Conservation (phyloP, 2,329 filamentous ascomycete species). For the Exophiala sideris region DNA sequence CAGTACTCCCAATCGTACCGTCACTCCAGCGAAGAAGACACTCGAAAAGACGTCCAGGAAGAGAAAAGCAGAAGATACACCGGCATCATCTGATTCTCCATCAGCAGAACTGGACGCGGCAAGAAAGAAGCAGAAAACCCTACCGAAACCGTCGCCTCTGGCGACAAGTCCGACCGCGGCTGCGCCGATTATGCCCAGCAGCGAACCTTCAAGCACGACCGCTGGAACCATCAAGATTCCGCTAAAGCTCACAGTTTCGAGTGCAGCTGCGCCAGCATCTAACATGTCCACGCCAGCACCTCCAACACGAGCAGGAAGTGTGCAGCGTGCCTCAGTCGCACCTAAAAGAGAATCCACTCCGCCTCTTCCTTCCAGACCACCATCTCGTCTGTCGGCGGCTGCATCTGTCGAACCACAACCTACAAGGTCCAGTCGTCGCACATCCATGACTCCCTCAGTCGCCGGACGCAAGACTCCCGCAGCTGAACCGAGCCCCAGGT, state of each 20-base stretch:
- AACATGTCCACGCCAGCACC: slow-evolving; percentile 23
- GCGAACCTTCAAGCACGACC: slow-evolving; percentile 21
- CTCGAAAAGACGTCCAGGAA: slow-evolving; percentile 42
- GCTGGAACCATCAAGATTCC: slow-evolving; percentile 28
- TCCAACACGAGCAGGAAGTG: slow-evolving; percentile 20
- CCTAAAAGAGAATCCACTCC: slow-evolving; percentile 28
- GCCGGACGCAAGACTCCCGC: slow-evolving; percentile 35
- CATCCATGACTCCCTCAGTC: slow-evolving; percentile 24
- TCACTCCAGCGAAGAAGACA: slow-evolving; percentile 28
- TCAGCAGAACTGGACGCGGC: slow-evolving; percentile 30
- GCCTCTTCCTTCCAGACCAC: slow-evolving; percentile 27
- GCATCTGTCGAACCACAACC: slow-evolving; percentile 23
- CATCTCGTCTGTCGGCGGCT: slow-evolving; percentile 27
- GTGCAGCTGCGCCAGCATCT: slow-evolving; percentile 9
- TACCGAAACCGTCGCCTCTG: slow-evolving; percentile 32
- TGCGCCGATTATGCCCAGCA: slow-evolving; percentile 35
- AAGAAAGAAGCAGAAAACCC: slow-evolving; percentile 37
- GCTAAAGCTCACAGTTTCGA: slow-evolving; percentile 25
- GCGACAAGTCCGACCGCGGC: slow-evolving; percentile 37
- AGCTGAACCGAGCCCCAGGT: slow-evolving; percentile 41
- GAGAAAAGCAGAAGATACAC: slow-evolving; percentile 53
- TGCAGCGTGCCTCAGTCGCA: slow-evolving; percentile 22
- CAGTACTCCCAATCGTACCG: slow-evolving; percentile 25
- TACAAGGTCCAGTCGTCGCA: slow-evolving; percentile 17
- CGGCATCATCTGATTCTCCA: slow-evolving; percentile 31